phyloP scores from a whole-genome alignment of 805 yeast genomes.

The Scheffersomyces stipitis region DNA sequence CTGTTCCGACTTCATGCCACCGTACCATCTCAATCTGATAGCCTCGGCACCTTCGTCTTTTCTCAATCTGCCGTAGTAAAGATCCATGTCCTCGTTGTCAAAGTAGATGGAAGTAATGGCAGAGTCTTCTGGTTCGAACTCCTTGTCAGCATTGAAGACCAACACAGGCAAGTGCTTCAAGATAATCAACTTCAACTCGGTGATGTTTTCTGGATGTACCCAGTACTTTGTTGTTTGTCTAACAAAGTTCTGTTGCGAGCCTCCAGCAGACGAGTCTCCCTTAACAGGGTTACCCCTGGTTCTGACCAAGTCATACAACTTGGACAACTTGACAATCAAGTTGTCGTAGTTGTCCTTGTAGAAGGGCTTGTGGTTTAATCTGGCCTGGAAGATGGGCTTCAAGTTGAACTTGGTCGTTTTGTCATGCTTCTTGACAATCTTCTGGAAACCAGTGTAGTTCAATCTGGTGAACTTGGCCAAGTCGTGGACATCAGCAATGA shows the following conservation, averaged over 20 bases:
- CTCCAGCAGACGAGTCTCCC: constrained; percentile 98
- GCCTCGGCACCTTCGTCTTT: constrained; percentile 99
- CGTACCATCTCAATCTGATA: constrained; percentile 97
- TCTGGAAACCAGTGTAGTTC: constrained; percentile 96
- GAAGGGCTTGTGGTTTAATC: constrained; percentile 92
- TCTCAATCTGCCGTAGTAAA: constrained; percentile 90
- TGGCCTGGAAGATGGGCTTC: constrained; percentile 89
- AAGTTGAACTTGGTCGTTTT: constrained; percentile 71
- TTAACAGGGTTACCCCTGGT: constrained; percentile 93
- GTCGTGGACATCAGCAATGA: constrained; percentile 97
- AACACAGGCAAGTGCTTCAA: constrained; percentile 94
- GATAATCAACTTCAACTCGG: constrained; percentile 89
- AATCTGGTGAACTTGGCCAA: constrained; percentile 89
- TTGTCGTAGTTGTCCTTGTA: constrained; percentile 93
- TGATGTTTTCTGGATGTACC: constrained; percentile 98
- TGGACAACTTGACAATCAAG: constrained; percentile 84
- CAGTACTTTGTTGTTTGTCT: constrained; percentile 98
- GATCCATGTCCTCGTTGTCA: constrained; percentile 84
- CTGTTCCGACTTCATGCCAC: constrained; percentile 92
- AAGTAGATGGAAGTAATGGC: constrained; percentile 97
- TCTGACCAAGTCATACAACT: constrained; percentile 86
- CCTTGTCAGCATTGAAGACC: constrained; percentile 95
- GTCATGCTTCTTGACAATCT: constrained; percentile 95
- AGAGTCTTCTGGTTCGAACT: constrained; percentile 89
- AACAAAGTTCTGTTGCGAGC: constrained; percentile 94